Evolutionary conservation across 441 rosid genomes (phyloP).

Genomic region (Euphorbia celastroides): DNA sequence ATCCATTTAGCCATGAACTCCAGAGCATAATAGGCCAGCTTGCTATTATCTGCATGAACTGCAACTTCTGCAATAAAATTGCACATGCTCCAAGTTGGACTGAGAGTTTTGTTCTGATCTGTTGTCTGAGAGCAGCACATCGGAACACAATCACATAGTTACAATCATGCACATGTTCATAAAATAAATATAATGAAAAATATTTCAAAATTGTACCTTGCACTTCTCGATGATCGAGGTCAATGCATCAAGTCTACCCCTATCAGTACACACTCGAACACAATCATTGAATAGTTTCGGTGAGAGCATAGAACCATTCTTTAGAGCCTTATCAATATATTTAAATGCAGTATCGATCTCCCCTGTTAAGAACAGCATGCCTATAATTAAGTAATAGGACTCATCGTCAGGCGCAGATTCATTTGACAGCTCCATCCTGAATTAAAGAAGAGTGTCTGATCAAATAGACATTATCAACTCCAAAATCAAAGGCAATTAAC

Average conservation of each 20-base stretch:
- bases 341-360: slow-evolving; percentile 66
- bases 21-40: slow-evolving; percentile 66
- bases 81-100: slow-evolving; percentile 76
- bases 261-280: slow-evolving; percentile 42
- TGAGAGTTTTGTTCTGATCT: slow-evolving; percentile 79
- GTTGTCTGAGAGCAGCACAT: slow-evolving; percentile 39
- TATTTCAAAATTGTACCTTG: slow-evolving; percentile 49
- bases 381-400: slow-evolving; percentile 61
- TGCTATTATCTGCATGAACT: slow-evolving; percentile 63
- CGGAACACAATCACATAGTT: slow-evolving; percentile 19
- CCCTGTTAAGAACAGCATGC: slow-evolving; percentile 41
- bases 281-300: slow-evolving; percentile 35
- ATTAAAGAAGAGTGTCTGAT: slow-evolving; percentile 19
- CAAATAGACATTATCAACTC: slow-evolving; percentile 2
- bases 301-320: slow-evolving; percentile 48
- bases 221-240: slow-evolving; percentile 78
- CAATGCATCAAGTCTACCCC: slow-evolving; percentile 55
- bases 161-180: slow-evolving; percentile 1
- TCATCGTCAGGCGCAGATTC: slow-evolving; percentile 85
- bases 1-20: slow-evolving; percentile 90
- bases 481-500: no score
- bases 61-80: slow-evolving; percentile 64
- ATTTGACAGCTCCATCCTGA: slow-evolving; percentile 77
- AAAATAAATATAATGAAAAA: background rate
- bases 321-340: slow-evolving; percentile 49